These are phyloP conservation scores for Teratosphaeria zuluensis DNA, from an alignment of 2,329 filamentous ascomycete species.

Conservation along the genomic window DNA sequence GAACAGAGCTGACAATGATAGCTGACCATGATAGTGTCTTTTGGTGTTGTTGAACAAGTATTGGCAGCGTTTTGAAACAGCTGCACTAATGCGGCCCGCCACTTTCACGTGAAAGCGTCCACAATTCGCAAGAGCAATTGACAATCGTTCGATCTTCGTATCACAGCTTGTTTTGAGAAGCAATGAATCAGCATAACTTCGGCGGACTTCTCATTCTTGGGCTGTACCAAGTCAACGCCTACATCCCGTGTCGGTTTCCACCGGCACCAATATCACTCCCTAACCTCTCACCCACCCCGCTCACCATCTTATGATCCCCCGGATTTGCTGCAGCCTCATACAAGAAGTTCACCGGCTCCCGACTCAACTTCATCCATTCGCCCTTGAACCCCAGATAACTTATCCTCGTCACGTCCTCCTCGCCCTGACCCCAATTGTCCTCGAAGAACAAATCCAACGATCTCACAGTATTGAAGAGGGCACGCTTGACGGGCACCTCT, in stretches of 20 bases:
- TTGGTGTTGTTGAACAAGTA: too few species aligned
- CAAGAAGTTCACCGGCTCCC: slow-evolving; percentile 73
- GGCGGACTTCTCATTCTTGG: too few species aligned
- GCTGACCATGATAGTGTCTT: too few species aligned
- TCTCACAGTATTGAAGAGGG: slow-evolving; percentile 77
- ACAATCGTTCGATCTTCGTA: too few species aligned
- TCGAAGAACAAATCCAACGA: slow-evolving; percentile 78
- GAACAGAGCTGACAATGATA: too few species aligned
- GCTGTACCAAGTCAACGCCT: too few species aligned
- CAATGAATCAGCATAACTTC: too few species aligned
- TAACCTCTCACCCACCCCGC: slow-evolving; percentile 26
- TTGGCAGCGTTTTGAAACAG: too few species aligned
- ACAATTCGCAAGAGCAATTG: too few species aligned
- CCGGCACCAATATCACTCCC: slow-evolving; percentile 25
- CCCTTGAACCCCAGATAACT: slow-evolving; percentile 88
- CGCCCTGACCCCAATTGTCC: slow-evolving; percentile 71
- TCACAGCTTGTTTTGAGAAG: too few species aligned
- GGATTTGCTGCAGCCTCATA: slow-evolving; percentile 95
- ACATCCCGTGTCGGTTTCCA: slow-evolving; percentile 14
- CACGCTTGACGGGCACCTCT: slow-evolving; percentile 80
- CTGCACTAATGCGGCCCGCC: too few species aligned
- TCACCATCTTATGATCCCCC: slow-evolving; percentile 59
- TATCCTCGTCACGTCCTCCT: slow-evolving; percentile 69
- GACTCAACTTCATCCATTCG: slow-evolving; percentile 79
- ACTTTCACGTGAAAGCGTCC: too few species aligned